Percentiles rank a stretch among this genome's conserved stretches.
Conservation (phyloP, 208 protist genomes). For the Wallacemonas sp. region DNA sequence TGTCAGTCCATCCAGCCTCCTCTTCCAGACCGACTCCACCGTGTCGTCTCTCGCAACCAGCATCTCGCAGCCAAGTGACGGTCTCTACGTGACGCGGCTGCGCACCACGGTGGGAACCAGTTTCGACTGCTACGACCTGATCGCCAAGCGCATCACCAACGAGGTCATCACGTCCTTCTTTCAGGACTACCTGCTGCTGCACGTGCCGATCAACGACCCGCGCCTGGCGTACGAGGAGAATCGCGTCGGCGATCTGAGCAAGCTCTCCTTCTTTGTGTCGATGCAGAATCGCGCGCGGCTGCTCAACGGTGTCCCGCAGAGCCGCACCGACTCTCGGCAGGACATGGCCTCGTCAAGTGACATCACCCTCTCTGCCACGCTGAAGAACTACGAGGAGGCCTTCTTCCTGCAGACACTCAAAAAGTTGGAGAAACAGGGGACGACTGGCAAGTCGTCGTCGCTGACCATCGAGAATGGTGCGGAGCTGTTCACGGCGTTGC, state of each 20-base stretch:
- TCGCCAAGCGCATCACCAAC: slow-evolving; percentile 32
- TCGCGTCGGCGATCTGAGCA: slow-evolving; percentile 24
- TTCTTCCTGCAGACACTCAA: slow-evolving; percentile 15
- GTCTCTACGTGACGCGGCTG: slow-evolving; percentile 34
- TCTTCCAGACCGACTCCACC: slow-evolving; percentile 12
- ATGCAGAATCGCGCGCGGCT: slow-evolving; percentile 34
- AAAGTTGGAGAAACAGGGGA: slow-evolving; percentile 11
- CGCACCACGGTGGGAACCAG: slow-evolving; percentile 31
- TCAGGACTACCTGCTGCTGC: slow-evolving; percentile 25
- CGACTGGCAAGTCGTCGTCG: slow-evolving; percentile 1
- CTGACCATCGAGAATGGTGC: slow-evolving; percentile 14
- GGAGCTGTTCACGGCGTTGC: slow-evolving; percentile 39
- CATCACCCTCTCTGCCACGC: neutral
- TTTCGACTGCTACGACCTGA: slow-evolving; percentile 47
- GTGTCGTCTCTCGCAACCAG: slow-evolving; percentile 11
- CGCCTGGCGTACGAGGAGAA: slow-evolving; percentile 26
- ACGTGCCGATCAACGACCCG: slow-evolving; percentile 30
- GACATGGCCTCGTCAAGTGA: slow-evolving; percentile 3
- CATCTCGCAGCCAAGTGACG: slow-evolving; percentile 10
- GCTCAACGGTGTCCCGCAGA: slow-evolving; percentile 20
- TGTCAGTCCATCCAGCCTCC: neutral
- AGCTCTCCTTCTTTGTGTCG: slow-evolving; percentile 45
- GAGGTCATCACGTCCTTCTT: slow-evolving; percentile 28
- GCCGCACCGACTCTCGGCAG: neutral
- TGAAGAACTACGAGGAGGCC: slow-evolving; percentile 15